Evolutionary conservation across 2,329 filamentous ascomycete genomes (phyloP).

Genomic region (Cadophora malorum): DNA sequence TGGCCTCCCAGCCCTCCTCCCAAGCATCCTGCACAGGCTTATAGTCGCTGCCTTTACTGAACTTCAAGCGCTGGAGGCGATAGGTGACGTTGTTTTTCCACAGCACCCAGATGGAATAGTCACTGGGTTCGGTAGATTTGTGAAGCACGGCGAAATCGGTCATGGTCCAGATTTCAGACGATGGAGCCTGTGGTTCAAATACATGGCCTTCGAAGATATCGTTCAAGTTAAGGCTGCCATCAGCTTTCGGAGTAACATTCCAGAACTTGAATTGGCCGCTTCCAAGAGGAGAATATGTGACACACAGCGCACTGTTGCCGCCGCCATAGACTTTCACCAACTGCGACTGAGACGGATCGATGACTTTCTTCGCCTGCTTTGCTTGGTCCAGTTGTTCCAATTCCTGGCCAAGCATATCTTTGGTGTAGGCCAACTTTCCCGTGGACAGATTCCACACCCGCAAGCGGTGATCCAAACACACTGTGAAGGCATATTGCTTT

Average conservation of each 20-base stretch:
- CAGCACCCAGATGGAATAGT: conserved; percentile 73
- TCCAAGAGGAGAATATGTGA: conserved; percentile 88
- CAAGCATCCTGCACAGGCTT: conserved; percentile 54
- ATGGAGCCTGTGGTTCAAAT: conserved; percentile 72
- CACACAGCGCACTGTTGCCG: conserved; percentile 63
- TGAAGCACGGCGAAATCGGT: conserved; percentile 74
- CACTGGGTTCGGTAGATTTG: conserved; percentile 56
- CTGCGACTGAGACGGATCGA: conserved; percentile 80
- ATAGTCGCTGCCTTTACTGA: conserved; percentile 56
- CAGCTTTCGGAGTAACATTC: conserved; percentile 70
- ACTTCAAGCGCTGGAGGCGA: conserved; percentile 74
- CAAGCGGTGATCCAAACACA: conserved; percentile 87
- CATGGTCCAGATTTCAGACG: conserved; percentile 79
- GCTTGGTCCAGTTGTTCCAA: conserved; percentile 70
- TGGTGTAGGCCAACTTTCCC: conserved; percentile 76
- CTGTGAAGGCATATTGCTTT: conserved; percentile 67
- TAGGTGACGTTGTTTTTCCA: conserved; percentile 88
- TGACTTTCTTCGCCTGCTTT: conserved; percentile 68
- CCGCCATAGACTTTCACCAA: conserved; percentile 74
- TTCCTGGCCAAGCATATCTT: conserved; percentile 76
- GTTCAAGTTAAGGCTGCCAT: conserved; percentile 64
- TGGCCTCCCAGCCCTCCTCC: conserved; percentile 72
- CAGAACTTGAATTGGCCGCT: conserved; percentile 95
- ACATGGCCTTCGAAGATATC: conserved; percentile 74
- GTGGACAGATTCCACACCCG: conserved; percentile 89